phyloP scores from a whole-genome alignment of 2,329 filamentous ascomycete species.

The Fusarium sp. region DNA sequence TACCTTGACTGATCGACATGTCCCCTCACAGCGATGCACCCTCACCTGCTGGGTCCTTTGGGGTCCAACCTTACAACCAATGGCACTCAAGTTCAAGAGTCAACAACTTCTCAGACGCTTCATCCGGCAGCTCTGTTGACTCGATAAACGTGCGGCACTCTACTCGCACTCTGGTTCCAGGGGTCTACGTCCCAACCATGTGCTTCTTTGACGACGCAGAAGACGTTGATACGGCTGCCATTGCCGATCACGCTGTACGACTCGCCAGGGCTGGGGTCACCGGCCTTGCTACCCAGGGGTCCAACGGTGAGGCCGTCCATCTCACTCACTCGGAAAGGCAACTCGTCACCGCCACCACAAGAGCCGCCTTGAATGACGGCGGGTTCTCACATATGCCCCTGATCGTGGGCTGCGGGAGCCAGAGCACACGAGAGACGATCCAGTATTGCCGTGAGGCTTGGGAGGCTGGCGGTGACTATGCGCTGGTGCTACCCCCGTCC shows the following conservation, averaged over 20 bases:
- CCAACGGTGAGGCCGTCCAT: slow-evolving; percentile 86
- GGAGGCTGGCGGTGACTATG: slow-evolving; percentile 78
- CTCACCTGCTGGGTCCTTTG: slow-evolving; percentile 36
- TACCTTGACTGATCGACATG: slow-evolving; percentile 21
- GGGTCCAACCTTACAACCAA: slow-evolving; percentile 44
- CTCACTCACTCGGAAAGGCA: slow-evolving; percentile 78
- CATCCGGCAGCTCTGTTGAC: slow-evolving; percentile 56
- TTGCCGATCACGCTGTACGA: slow-evolving; percentile 71
- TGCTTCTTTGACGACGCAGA: slow-evolving; percentile 79
- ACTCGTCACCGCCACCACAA: slow-evolving; percentile 76
- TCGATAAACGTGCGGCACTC: slow-evolving; percentile 50
- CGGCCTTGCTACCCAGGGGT: slow-evolving; percentile 82
- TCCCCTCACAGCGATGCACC: slow-evolving; percentile 41
- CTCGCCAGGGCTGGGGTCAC: slow-evolving; percentile 80
- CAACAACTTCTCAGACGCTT: slow-evolving; percentile 47
- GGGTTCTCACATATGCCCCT: slow-evolving; percentile 76
- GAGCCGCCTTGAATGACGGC: slow-evolving; percentile 73
- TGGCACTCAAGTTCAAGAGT: slow-evolving; percentile 40
- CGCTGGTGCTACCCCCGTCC: slow-evolving; percentile 79
- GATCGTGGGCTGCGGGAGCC: slow-evolving; percentile 80
- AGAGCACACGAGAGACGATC: slow-evolving; percentile 80
- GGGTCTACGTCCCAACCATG: slow-evolving; percentile 80
- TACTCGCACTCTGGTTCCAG: slow-evolving; percentile 58
- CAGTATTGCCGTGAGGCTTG: slow-evolving; percentile 77
- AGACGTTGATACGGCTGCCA: slow-evolving; percentile 73